Base-by-base conservation (phyloP, 2,329 filamentous ascomycete genomes). In the Hymenoscyphus fructigenus region DNA sequence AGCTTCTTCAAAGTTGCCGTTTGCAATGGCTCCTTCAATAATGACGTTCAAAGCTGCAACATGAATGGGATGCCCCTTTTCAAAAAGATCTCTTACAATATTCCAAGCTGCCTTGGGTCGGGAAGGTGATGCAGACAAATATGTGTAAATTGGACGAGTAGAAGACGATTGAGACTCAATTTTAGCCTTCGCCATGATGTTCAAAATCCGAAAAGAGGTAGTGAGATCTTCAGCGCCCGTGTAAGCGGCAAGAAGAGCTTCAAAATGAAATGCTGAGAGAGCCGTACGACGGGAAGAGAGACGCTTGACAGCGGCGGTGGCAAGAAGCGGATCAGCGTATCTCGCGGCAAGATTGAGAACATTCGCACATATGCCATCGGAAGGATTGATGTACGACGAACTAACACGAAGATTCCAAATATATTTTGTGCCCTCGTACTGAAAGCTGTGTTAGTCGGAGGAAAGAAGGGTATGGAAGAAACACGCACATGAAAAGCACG, bases 241-340 rank as follows among this genome's bases (percentile, higher is more conserved):
- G 73, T 96, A 92, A 3, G 90, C 84, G 64, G 91, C 87, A 6
- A 93, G 80, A 32, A 97, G 82, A 32, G 89, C 84, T 75, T 96
- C 92, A 77, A 95, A 96, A 74, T 97, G 92, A 67, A 90, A 83
- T 5, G 84, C 77, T 9, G 83, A 80, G 44, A 93, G 81, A 50
- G 83, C 81, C 1, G 84, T 83, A 15, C 82, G 82, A 28, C 87
- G 83, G 9, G 83, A 80, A 4, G 84, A 82, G 20, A 94, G 82
- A 61, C 88, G 78, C 28, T 87, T 83, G 67, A 96, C 86, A 34
- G 91, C 90, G 34, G 89, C 85, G 5, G 87, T 88, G 1, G 90
- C 91, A 10, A 97, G 81, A 0, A 81, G 76, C 1, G 86, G 79
- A 74, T 97, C 90, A 26, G 86, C 87, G 65, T 88, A 78, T 29